A percentile compares a stretch with the other conserved stretches of the same genome.
phyloP scores from a whole-genome alignment of 306 rosid species.

The Purshia tridentata region DNA sequence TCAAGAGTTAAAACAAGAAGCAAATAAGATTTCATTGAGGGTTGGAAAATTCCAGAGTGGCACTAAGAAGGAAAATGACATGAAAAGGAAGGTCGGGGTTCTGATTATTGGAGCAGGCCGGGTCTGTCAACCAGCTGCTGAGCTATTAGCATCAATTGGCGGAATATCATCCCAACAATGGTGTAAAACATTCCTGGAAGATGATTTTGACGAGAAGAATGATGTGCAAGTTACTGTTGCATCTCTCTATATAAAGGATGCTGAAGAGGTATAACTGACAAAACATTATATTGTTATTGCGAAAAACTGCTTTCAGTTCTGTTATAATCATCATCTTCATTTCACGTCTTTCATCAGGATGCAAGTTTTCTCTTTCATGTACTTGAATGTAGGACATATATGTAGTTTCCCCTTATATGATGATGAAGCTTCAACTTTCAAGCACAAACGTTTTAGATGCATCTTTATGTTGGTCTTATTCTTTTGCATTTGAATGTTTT shows the following conservation, averaged over 20 bases:
- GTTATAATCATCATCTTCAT: background rate
- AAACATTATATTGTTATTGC: background rate
- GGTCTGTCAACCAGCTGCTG: slow-evolving; percentile 91
- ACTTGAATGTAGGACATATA: no score
- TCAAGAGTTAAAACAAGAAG: slow-evolving; percentile 36
- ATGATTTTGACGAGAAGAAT: slow-evolving; percentile 54
- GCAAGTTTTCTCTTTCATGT: no score
- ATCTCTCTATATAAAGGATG: slow-evolving; percentile 85
- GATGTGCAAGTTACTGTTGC: slow-evolving; percentile 83
- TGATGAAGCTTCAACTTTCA: background rate
- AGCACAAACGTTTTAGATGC: background rate
- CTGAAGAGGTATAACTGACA: slow-evolving; percentile 63
- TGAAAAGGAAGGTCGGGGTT: slow-evolving; percentile 59
- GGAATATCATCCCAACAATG: slow-evolving; percentile 39
- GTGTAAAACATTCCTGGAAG: slow-evolving; percentile 49
- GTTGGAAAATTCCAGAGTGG: slow-evolving; percentile 59
- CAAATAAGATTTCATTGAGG: slow-evolving; percentile 52
- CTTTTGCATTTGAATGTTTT: slow-evolving; percentile 20
- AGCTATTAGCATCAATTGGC: slow-evolving; percentile 69
- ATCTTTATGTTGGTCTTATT: background rate
- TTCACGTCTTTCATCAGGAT: background rate
- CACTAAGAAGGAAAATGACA: slow-evolving; percentile 38
- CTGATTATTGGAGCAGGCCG: slow-evolving; percentile 95
- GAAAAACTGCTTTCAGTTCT: background rate
- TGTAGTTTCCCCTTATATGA: no score